Evolutionary conservation across 805 yeast genomes (phyloP), one percentile per base, ranked within the genome.

Genomic region (Candida xyloterini): DNA sequence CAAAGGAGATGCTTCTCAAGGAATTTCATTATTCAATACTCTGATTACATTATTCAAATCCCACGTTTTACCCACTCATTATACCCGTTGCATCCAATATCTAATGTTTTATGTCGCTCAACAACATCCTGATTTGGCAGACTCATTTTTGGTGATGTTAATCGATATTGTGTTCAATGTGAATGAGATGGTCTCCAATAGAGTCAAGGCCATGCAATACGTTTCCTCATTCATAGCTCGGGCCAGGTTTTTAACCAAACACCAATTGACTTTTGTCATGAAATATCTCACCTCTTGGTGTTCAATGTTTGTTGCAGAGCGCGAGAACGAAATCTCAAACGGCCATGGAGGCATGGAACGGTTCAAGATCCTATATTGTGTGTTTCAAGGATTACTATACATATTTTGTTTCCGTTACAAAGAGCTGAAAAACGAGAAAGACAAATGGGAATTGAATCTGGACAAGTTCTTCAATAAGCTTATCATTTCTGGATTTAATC

Each of bases 131-230:
- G 95, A 86, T 54, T 69, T 91, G 43, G 77, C 86, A 57, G 98
- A 91, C 51, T 83, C 95, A 10, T 91, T 78, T 57, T 63, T 91
- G 51, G 95, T 85, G 2, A 69, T 84, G 28, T 68, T 93, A 49
- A 79, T 91, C 30, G 97, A 91, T 56, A 76, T 84, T 27, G 87
- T 95, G 3, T 82, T 93, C 59, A 76, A 81, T 36, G 73, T 81
- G 8, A 67, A 70, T 30, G 89, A 84, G 58, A 74, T 79, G 18
- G 66, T 79, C 26, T 91, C 86, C 40, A 82, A 79, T 48, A 76
- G 95, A 51, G 78, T 88, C 49, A 90, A 90, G 66, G 84, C 96
- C 3, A 75, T 90, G 74, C 98, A 93, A 62, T 91, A 93, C 59
- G 72, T 91, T 40, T 81, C 96, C 1, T 87, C 96, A 2, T 91